These are phyloP conservation scores for Tilletiaria anomala DNA, from an alignment of 1,284 basidiomycete genomes.

Conservation along the genomic window DNA sequence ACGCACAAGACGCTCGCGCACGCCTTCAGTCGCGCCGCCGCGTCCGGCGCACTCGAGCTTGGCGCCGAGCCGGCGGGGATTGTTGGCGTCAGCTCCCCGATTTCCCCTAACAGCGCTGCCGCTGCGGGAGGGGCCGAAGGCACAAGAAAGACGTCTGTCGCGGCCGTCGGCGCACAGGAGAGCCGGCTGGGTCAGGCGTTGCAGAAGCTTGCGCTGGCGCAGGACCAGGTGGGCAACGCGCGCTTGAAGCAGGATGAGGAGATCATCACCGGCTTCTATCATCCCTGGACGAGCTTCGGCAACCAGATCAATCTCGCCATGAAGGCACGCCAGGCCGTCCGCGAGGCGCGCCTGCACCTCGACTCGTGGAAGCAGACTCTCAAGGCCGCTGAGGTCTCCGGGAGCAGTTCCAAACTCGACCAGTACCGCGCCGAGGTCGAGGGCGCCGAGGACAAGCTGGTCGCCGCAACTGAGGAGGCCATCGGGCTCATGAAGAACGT, in stretches of 20 bases:
- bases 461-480: conserved; percentile 92
- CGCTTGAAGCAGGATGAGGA: conserved; percentile 66
- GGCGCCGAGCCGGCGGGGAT: conserved; percentile 12
- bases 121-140: too few relatives aligned
- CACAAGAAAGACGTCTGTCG: conserved; percentile 10
- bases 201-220: conserved; percentile 61
- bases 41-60: conserved; percentile 50
- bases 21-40: conserved; percentile 70
- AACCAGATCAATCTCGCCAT: conserved; percentile 32
- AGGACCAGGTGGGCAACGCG: conserved; percentile 75
- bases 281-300: conserved; percentile 55
- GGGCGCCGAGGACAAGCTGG: conserved; percentile 47
- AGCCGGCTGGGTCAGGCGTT: conserved; percentile 52
- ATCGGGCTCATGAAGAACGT: conserved; percentile 97
- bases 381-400: conserved; percentile 21
- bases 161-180: conserved; percentile 11
- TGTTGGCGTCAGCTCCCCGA: conserved; percentile 16
- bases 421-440: conserved; percentile 29
- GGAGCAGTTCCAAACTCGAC: background rate
- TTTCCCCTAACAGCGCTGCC: conserved; percentile 1
- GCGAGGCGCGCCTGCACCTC: conserved; percentile 33
- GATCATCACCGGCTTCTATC: conserved; percentile 61
- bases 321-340: conserved; percentile 33
- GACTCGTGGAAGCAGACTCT: conserved; percentile 34
- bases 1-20: conserved; percentile 77